Conservation (phyloP, 108 stramenopile species). For the Hondaea fermentalgiana region DNA sequence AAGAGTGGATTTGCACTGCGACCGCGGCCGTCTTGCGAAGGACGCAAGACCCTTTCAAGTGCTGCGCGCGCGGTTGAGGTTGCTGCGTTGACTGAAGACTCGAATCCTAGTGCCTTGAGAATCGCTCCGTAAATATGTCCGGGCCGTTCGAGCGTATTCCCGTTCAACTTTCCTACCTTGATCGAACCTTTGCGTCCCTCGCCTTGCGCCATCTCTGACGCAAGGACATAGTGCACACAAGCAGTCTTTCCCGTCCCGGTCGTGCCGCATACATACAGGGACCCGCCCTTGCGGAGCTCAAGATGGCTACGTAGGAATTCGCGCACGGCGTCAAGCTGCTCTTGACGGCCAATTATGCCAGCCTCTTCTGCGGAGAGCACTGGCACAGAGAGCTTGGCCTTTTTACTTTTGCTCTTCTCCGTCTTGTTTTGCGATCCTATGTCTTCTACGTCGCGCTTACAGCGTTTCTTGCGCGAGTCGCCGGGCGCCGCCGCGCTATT, state of each 20-base stretch:
- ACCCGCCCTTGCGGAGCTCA: neutral
- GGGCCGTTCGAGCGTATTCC: neutral
- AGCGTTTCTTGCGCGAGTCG: no score
- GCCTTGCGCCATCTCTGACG: neutral
- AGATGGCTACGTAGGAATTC: neutral
- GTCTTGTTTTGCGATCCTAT: no score
- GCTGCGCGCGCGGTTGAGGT: neutral
- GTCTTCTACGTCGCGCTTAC: no score
- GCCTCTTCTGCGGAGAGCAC: neutral
- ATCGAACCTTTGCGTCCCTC: neutral
- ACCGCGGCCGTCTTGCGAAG: neutral
- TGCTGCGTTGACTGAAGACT: neutral
- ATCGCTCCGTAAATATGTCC: neutral
- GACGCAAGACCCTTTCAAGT: neutral
- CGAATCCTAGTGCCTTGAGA: neutral
- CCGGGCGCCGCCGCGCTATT: no score
- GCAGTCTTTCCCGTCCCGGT: slow-evolving; percentile 16
- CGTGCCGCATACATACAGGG: neutral
- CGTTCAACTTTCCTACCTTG: neutral
- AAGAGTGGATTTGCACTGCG: neutral
- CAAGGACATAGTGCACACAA: neutral
- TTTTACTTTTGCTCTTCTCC: no score
- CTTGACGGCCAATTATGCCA: neutral
- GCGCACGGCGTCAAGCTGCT: neutral
- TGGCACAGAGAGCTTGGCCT: no score